Evolutionary conservation across 306 rosid species (phyloP).

Genomic region (Prunus salicina): DNA sequence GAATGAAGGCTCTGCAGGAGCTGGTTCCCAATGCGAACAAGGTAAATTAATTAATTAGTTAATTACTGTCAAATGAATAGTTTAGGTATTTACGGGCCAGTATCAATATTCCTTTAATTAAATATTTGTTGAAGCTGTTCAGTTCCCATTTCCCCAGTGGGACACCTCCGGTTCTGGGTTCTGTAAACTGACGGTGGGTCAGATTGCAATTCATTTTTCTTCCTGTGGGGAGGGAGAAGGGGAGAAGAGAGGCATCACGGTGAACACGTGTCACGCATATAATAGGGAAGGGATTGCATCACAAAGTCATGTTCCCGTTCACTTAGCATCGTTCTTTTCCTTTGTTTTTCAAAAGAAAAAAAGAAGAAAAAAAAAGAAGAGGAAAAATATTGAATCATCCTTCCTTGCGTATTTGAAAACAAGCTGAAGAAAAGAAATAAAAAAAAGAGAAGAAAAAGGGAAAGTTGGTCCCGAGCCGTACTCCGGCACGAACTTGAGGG

Average conservation of each 20-base stretch:
- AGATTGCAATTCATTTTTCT: neutral
- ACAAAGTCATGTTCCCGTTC: neutral
- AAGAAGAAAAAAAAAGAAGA: too few relatives aligned
- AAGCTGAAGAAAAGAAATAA: neutral
- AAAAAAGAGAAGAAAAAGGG: neutral
- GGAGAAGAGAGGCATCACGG: neutral
- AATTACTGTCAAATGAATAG: neutral
- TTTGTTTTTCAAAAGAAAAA: neutral
- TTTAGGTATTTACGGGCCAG: neutral
- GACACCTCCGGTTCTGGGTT: neutral
- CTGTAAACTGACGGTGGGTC: neutral
- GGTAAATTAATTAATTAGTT: slow-evolving; percentile 32
- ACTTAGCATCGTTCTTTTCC: neutral
- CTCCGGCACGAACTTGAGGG: neutral
- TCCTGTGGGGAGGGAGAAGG: too few relatives aligned
- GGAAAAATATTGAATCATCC: neutral
- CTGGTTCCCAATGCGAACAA: slow-evolving; percentile 96
- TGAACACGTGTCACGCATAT: neutral
- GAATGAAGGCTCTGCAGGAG: slow-evolving; percentile 97
- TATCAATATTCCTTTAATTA: neutral
- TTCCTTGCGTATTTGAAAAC: neutral
- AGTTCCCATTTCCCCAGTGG: neutral
- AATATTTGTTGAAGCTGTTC: neutral
- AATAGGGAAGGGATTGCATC: neutral
- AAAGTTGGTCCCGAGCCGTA: neutral